Evolutionary conservation across 2,329 filamentous ascomycete genomes (phyloP).

Genomic region (Ceratocystis alfenasii): DNA sequence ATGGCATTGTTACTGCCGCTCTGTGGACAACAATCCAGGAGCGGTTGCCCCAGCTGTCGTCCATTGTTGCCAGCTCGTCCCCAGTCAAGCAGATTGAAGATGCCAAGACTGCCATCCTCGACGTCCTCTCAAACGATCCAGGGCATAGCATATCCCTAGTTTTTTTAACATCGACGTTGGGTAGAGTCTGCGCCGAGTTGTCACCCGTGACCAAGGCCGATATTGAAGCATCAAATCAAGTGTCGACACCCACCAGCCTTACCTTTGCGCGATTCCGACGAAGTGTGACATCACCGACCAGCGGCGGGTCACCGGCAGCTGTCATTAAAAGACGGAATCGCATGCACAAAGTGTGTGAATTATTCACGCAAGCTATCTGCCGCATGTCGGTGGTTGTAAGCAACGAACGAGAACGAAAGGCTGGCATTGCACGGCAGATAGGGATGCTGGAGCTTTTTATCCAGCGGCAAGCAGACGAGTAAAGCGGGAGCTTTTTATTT

Average conservation of each 20-base stretch:
- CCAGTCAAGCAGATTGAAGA: constrained; percentile 30
- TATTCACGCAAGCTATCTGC: constrained; percentile 55
- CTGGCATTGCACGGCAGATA: constrained; percentile 51
- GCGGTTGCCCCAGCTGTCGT: constrained; percentile 37
- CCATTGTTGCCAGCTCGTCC: constrained; percentile 18
- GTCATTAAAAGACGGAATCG: constrained; percentile 43
- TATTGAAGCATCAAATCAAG: constrained; percentile 18
- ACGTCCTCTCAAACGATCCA: constrained; percentile 58
- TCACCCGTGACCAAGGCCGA: constrained; percentile 26
- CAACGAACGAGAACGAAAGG: constrained; percentile 42
- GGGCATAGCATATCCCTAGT: constrained; percentile 83
- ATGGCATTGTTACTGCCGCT: constrained; percentile 61
- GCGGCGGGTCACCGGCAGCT: constrained; percentile 23
- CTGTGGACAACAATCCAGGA: constrained; percentile 57
- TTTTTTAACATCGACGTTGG: constrained; percentile 68
- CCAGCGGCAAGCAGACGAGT: constrained; percentile 23
- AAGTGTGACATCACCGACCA: constrained; percentile 24
- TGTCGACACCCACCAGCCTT: constrained; percentile 26
- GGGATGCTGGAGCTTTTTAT: constrained; percentile 59
- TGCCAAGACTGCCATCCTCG: constrained; percentile 49
- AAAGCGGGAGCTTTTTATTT: not conserved
- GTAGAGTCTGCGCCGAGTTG: constrained; percentile 40
- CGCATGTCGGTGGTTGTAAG: constrained; percentile 34
- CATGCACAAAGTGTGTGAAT: constrained; percentile 49
- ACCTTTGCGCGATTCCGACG: constrained; percentile 37